Percentiles rank a stretch among this genome's conserved stretches.
Evolutionary conservation across 2,329 filamentous ascomycete species (phyloP).

Genomic region (Escovopsis sp.): DNA sequence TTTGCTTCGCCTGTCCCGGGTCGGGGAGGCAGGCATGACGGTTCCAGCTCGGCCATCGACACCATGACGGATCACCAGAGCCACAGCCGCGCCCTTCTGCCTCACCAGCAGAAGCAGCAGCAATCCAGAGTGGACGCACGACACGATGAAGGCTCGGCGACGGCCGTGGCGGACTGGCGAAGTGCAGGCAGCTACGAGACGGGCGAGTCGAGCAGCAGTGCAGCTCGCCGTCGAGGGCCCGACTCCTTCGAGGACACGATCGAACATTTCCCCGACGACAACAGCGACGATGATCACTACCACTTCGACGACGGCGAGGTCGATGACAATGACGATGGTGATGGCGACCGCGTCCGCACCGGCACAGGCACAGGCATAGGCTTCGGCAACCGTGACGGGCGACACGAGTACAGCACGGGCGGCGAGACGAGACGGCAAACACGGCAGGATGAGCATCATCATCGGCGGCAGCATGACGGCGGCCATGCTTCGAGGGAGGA

Average conservation of each 20-base stretch:
- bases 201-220: conserved; percentile 29
- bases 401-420: not conserved
- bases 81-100: not conserved
- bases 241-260: conserved; percentile 6
- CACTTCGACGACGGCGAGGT: not conserved
- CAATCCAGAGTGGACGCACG: not conserved
- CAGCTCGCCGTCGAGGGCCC: conserved; percentile 14
- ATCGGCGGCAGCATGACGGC: conserved; percentile 5
- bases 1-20: not conserved
- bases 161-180: conserved; percentile 3
- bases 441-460: conserved; percentile 6
- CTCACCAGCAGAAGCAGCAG: not conserved
- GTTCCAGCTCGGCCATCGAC: conserved; percentile 1
- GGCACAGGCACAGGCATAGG: too few species aligned
- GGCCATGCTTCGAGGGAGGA: conserved; percentile 10
- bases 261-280: conserved; percentile 3
- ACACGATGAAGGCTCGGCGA: conserved; percentile 5
- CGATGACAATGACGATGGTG: not conserved
- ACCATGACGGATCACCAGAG: conserved; percentile 9
- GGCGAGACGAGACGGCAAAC: not conserved
- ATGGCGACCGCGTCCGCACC: too few species aligned
- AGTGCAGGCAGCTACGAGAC: conserved; percentile 22
- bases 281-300: not conserved
- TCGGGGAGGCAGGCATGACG: conserved; percentile 7
- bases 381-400: not conserved